These are phyloP conservation scores for Sphaerostilbella broomeana DNA, from an alignment of 2,329 filamentous ascomycete genomes.

Conservation along the genomic window DNA sequence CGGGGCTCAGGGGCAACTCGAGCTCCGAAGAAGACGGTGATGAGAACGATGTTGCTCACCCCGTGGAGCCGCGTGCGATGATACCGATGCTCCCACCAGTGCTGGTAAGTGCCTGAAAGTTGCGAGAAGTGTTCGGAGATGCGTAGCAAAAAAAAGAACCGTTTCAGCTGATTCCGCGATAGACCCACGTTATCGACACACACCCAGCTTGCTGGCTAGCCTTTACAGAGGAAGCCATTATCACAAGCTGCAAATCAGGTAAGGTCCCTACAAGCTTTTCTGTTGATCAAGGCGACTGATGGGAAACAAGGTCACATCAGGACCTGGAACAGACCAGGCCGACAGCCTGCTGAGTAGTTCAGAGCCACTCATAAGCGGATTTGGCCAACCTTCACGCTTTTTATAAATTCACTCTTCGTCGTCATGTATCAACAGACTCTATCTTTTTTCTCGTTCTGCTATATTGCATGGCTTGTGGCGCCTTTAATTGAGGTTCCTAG, in stretches of 20 bases:
- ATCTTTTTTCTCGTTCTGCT: no score
- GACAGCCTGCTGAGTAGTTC: constrained; percentile 2
- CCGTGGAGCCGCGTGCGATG: constrained; percentile 75
- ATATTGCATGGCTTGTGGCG: no score
- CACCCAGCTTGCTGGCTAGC: constrained; percentile 85
- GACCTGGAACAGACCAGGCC: constrained; percentile 61
- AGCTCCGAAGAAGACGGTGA: constrained; percentile 52
- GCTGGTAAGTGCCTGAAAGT: constrained; percentile 52
- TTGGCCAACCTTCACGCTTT: no score
- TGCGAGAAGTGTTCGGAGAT: neutral
- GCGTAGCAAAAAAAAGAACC: neutral
- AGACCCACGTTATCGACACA: constrained; percentile 77
- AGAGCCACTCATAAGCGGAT: no score
- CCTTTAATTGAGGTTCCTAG: no score
- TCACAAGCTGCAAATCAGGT: constrained; percentile 90
- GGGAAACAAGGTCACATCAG: constrained; percentile 58
- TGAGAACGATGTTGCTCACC: constrained; percentile 60
- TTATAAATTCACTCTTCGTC: no score
- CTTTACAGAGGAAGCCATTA: constrained; percentile 90
- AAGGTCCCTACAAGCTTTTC: constrained; percentile 30
- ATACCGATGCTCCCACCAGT: constrained; percentile 88
- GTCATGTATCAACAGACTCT: no score
- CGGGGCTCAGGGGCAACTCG: constrained; percentile 64
- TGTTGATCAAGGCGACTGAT: constrained; percentile 13
- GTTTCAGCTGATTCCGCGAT: constrained; percentile 6